Base-by-base conservation (phyloP, 192 early-diverging fungal species). In the Allomyces macrogynus region DNA sequence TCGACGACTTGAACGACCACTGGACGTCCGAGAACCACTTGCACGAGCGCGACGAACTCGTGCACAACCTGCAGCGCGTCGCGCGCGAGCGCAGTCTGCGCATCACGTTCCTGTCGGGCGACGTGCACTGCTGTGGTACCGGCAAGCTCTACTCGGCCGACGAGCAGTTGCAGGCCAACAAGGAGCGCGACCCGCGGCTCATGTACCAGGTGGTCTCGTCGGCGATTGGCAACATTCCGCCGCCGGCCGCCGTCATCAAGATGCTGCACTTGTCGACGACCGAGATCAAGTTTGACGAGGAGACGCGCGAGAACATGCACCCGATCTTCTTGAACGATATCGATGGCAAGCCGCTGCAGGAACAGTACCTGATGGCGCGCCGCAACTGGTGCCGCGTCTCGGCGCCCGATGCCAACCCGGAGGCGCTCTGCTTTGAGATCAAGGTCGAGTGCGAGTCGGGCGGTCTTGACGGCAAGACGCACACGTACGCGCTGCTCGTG, bases 1-100 rank as follows among this genome's bases (percentile, higher is more conserved):
- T 84, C 23, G 91, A 93, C 71, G 90, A 92, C 67, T 75, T 92
- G 81, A 85, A 85, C 73, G 90, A 92, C 73, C 86, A 80, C 71
- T 83, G 77, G 78, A 86, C 87, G 5, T 80, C 83, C 60, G 75
- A 75, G 22, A 75, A 78, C 61, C 87, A 92, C 64, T 71, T 78
- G 62, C 78, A 71, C 5, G 90, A 93, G 70, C 84, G 89, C 65
- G 81, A 75, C 65, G 63, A 66, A 23, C 72, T 90, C 64, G 76
- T 93, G 12, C 70, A 75, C 60, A 67, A 77, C 23, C 72, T 93
- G 42, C 88, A 90, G 67, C 68, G 72, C 9, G 78, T 88, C 71
- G 82, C 91, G 22, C 69, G 74, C 9, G 65, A 70, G 26, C 74
- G 70, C 24, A 69, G 70, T 40, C 70, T 89, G 26, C 87, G 91